Conservation (phyloP, 1,139 yeast genomes). For the Pneumocystis jirovecii region DNA sequence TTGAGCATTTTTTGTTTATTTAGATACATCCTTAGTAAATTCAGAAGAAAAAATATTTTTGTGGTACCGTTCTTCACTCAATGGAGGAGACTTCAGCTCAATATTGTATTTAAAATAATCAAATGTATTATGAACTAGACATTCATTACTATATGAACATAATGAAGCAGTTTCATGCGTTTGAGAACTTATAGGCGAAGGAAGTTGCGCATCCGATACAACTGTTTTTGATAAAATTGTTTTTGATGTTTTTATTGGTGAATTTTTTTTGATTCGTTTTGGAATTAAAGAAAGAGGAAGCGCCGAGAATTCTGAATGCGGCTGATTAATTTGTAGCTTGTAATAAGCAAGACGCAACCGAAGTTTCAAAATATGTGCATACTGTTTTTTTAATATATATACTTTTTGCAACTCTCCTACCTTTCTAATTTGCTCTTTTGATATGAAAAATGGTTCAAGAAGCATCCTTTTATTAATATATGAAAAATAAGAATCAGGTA, state of each 20-base stretch:
- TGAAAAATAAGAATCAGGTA: not conserved
- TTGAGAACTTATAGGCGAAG: not conserved
- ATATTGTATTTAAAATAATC: not conserved
- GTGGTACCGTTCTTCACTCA: not conserved
- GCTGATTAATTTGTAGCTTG: not conserved
- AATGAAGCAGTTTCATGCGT: not conserved
- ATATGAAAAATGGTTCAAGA: not conserved
- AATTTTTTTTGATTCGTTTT: not conserved
- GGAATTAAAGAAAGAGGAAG: not conserved
- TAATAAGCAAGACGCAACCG: not conserved
- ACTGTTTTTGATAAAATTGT: not conserved
- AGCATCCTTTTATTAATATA: not conserved
- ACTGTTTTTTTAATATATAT: not conserved
- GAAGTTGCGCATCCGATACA: not conserved
- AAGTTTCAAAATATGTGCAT: not conserved
- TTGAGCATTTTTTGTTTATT: not conserved
- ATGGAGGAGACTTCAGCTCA: not conserved
- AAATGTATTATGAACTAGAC: not conserved
- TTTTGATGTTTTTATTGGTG: not conserved
- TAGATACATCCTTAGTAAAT: not conserved
- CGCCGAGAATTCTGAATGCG: not conserved
- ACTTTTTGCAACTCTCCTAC: not conserved
- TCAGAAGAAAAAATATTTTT: not conserved
- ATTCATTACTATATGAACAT: not conserved
- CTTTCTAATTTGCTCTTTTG: not conserved